Percentiles rank a stretch among this genome's conserved stretches.
These are phyloP conservation scores for Phtheirospermum japonicum DNA, from an alignment of 257 asterid genomes.

Conservation along the genomic window DNA sequence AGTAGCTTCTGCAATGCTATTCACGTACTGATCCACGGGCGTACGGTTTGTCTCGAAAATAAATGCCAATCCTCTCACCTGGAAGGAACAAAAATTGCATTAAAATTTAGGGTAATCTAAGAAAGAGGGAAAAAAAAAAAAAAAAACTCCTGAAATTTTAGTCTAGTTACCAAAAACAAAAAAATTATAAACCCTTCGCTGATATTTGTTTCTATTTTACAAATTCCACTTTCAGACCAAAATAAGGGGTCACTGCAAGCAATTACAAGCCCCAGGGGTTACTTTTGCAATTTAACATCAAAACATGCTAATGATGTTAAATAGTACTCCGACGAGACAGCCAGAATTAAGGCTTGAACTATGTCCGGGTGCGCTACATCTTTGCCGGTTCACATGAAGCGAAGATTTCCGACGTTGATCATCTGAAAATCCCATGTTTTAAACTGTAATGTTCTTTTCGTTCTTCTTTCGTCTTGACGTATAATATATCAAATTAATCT, in stretches of 20 bases:
- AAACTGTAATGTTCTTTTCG: too few relatives aligned
- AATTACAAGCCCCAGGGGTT: background rate
- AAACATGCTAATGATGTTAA: background rate
- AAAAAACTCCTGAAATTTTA: too few relatives aligned
- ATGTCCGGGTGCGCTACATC: conserved; percentile 35
- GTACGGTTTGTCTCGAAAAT: conserved; percentile 50
- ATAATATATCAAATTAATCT: too few relatives aligned
- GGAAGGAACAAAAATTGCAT: conserved; percentile 24
- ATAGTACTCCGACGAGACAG: conserved; percentile 61
- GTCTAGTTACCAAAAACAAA: too few relatives aligned
- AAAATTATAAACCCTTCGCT: too few relatives aligned
- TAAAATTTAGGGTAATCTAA: background rate
- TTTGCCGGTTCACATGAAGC: conserved; percentile 44
- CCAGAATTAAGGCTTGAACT: conserved; percentile 41
- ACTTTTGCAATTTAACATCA: background rate
- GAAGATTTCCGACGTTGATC: conserved; percentile 50
- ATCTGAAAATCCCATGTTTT: conserved; percentile 49
- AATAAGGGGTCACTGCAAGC: too few relatives aligned
- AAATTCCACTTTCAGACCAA: background rate
- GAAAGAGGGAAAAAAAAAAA: too few relatives aligned
- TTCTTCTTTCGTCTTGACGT: too few relatives aligned
- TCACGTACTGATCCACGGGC: conserved; percentile 33
- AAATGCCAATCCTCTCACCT: conserved; percentile 52
- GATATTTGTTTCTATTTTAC: background rate
- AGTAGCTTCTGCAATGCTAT: conserved; percentile 24